A percentile compares a stretch with the other conserved stretches of the same genome.
Conservation (phyloP, 257 asterid genomes). For the Henckelia pumila region DNA sequence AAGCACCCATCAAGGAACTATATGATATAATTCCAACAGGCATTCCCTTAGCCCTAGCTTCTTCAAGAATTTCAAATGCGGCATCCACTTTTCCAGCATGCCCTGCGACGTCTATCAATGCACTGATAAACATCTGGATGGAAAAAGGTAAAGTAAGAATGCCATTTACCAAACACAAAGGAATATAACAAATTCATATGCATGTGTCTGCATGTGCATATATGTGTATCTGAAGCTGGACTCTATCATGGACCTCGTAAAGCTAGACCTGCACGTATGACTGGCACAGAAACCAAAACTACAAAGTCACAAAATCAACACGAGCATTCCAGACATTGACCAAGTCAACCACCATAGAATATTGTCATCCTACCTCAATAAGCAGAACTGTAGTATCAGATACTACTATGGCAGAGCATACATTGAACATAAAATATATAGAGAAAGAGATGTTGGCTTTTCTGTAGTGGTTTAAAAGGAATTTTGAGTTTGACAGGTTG, state of each 20-base stretch:
- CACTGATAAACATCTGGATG: constrained; percentile 85
- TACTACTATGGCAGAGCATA: background rate
- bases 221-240: background rate
- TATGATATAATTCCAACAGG: constrained; percentile 75
- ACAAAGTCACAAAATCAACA: background rate
- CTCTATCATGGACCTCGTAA: background rate
- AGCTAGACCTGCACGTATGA: background rate
- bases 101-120: constrained; percentile 95
- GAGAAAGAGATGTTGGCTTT: background rate
- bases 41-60: constrained; percentile 72
- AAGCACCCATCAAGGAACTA: constrained; percentile 99
- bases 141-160: constrained; percentile 27
- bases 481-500: constrained; percentile 6
- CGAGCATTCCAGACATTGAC: background rate
- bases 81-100: constrained; percentile 91
- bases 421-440: background rate
- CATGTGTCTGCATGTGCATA: background rate
- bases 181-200: background rate
- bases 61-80: constrained; percentile 84
- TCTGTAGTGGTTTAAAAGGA: background rate
- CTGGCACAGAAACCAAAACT: background rate
- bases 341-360: constrained; percentile 8
- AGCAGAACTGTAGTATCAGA: background rate
- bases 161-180: background rate
- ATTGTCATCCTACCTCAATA: background rate